These are phyloP conservation scores for Camellia japonica DNA, from an alignment of 148 eudicot genomes.

Conservation along the genomic window DNA sequence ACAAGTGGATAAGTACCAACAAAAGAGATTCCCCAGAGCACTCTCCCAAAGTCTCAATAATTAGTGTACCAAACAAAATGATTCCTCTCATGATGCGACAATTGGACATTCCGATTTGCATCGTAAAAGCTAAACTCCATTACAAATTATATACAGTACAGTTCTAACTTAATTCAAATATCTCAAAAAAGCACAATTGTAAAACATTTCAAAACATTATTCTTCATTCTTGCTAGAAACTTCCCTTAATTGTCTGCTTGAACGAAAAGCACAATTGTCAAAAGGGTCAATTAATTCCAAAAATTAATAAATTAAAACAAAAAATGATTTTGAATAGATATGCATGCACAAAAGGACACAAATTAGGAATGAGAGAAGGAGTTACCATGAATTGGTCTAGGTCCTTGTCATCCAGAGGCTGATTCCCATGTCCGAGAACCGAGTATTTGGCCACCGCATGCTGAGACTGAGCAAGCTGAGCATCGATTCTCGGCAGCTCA, in stretches of 20 bases:
- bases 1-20: conserved; percentile 17
- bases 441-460: conserved; percentile 73
- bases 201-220: neutral
- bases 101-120: conserved; percentile 9
- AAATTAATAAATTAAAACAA: too few relatives aligned
- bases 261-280: too few relatives aligned
- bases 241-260: neutral
- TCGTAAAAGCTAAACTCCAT: neutral
- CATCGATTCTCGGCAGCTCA: conserved; percentile 85
- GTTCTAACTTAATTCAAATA: neutral
- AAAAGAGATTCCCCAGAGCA: conserved; percentile 25
- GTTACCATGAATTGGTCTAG: conserved; percentile 90
- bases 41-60: conserved; percentile 23
- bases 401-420: conserved; percentile 59
- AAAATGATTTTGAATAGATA: neutral
- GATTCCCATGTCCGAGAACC: conserved; percentile 38
- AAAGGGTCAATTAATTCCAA: too few relatives aligned
- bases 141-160: neutral
- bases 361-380: neutral
- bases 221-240: neutral
- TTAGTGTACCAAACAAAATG: neutral
- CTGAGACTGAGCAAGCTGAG: conserved; percentile 76
- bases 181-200: neutral
- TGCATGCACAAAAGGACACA: neutral
- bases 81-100: conserved; percentile 16